Percentiles rank a stretch among this genome's conserved stretches.
Evolutionary conservation across 2,329 filamentous ascomycete genomes (phyloP).

Genomic region (Rosellinia necatrix): DNA sequence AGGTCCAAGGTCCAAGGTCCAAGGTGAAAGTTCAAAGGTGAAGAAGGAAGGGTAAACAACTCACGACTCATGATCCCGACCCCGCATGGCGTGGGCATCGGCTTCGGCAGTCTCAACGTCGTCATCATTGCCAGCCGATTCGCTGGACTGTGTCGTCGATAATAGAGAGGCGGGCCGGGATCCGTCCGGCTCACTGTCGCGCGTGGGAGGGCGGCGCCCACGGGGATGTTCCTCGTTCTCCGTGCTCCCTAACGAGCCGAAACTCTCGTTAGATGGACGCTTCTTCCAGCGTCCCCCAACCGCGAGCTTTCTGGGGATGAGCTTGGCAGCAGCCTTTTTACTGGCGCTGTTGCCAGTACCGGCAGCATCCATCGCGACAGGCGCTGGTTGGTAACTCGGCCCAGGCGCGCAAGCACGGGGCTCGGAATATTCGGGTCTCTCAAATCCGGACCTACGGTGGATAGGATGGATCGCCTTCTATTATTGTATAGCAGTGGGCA

Average conservation of each 20-base stretch:
- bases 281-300: constrained; percentile 55
- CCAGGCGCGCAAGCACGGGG: constrained; percentile 10
- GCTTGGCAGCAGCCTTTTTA: constrained; percentile 34
- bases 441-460: not conserved
- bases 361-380: constrained; percentile 34
- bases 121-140: constrained; percentile 37
- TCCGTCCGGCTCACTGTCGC: constrained; percentile 21
- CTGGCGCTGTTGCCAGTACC: constrained; percentile 25
- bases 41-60: constrained; percentile 21
- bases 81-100: constrained; percentile 41
- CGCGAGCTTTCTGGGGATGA: constrained; percentile 57
- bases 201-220: constrained; percentile 35
- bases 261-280: constrained; percentile 47
- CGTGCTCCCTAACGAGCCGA: constrained; percentile 38
- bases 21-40: not conserved
- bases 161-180: constrained; percentile 28
- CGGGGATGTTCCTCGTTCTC: constrained; percentile 40
- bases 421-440: not conserved
- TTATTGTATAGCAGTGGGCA: too few species aligned
- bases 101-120: constrained; percentile 23
- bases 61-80: constrained; percentile 44
- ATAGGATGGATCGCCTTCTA: not conserved
- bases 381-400: too few species aligned
- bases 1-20: too few species aligned
- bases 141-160: constrained; percentile 33